Percentiles rank a stretch among this genome's conserved stretches.
phyloP scores from a whole-genome alignment of 2,329 filamentous ascomycete genomes.

The Ceratocystis smalleyi region DNA sequence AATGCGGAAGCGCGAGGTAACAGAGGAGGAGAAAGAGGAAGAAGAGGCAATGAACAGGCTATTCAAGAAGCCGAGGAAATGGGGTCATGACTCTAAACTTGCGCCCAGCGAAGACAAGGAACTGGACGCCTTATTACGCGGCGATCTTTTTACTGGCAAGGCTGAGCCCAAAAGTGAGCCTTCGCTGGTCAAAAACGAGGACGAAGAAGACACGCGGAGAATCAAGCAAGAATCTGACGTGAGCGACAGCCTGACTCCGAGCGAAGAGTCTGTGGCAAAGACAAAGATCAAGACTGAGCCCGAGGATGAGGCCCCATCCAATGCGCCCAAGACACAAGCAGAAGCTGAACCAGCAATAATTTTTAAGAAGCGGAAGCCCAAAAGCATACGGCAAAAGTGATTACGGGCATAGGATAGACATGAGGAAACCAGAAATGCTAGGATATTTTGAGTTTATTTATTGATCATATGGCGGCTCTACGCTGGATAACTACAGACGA shows the following conservation, averaged over 20 bases:
- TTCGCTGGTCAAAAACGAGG: neutral
- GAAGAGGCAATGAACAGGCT: slow-evolving; percentile 41
- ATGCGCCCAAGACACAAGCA: slow-evolving; percentile 16
- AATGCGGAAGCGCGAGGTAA: slow-evolving; percentile 45
- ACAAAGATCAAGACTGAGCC: slow-evolving; percentile 19
- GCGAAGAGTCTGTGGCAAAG: slow-evolving; percentile 15
- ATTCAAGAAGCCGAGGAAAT: slow-evolving; percentile 43
- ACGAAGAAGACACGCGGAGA: neutral
- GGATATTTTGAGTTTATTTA: too few species aligned
- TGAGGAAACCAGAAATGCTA: too few species aligned
- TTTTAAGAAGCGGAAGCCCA: slow-evolving; percentile 68
- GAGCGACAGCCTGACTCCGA: neutral
- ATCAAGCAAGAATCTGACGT: neutral
- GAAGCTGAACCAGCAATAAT: slow-evolving; percentile 30
- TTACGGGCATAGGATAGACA: neutral
- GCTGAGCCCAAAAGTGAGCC: neutral
- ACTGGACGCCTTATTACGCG: slow-evolving; percentile 44
- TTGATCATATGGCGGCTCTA: too few species aligned
- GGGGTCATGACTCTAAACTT: slow-evolving; percentile 39
- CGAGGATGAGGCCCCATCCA: slow-evolving; percentile 20
- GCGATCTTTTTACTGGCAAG: slow-evolving; percentile 20
- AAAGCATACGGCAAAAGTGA: slow-evolving; percentile 45
- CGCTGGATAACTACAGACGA: too few species aligned
- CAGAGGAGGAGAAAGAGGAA: slow-evolving; percentile 46
- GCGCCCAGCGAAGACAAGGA: slow-evolving; percentile 36